phyloP scores from a whole-genome alignment of 352 stramenopile species.

The Elongisporangium undulatum region DNA sequence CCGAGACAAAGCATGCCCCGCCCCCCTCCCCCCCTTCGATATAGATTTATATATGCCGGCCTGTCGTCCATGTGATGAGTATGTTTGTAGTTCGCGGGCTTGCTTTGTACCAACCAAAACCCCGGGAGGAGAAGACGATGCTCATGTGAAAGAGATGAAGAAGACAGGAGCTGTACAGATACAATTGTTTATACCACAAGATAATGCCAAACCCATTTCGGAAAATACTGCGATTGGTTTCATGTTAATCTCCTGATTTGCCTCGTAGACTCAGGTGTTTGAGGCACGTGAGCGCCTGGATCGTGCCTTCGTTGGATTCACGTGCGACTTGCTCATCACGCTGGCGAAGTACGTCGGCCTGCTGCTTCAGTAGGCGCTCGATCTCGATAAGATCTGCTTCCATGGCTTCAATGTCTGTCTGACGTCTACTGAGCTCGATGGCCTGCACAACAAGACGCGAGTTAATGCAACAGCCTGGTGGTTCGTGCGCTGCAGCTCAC shows the following conservation, averaged over 20 bases:
- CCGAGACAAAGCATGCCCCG: neutral
- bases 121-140: neutral
- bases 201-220: conserved; percentile 2
- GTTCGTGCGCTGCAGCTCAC: neutral
- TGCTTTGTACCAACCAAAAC: neutral
- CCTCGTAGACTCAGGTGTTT: conserved; percentile 62
- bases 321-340: conserved; percentile 34
- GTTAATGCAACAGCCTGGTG: neutral
- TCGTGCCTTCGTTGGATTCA: conserved; percentile 30
- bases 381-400: conserved; percentile 44
- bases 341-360: conserved; percentile 29
- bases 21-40: conserved; percentile 1
- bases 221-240: conserved; percentile 18
- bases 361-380: conserved; percentile 25
- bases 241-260: conserved; percentile 11
- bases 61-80: conserved; percentile 8
- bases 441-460: conserved; percentile 22
- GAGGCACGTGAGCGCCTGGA: conserved; percentile 68
- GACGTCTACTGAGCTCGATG: conserved; percentile 31
- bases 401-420: conserved; percentile 36
- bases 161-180: neutral
- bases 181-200: neutral
- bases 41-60: conserved; percentile 15
- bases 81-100: neutral
- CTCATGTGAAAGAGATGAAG: neutral